Percentiles rank a stretch among this genome's conserved stretches.
These are phyloP conservation scores for Patellaria atrata DNA, from an alignment of 495 filamentous ascomycete species.

Conservation along the genomic window DNA sequence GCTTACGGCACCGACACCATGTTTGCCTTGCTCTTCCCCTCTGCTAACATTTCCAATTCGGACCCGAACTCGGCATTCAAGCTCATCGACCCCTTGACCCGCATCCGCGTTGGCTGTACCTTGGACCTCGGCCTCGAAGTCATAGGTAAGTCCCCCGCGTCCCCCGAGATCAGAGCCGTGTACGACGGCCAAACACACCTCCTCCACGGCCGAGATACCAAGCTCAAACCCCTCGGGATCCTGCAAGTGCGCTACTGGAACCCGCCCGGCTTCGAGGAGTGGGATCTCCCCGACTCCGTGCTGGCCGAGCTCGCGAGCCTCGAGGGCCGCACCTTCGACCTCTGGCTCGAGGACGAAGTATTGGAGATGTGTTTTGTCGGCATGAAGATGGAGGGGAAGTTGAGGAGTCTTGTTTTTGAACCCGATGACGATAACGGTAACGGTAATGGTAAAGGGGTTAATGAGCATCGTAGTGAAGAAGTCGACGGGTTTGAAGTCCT, in stretches of 20 bases:
- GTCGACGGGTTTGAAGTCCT: not conserved
- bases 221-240: constrained; percentile 24
- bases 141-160: constrained; percentile 30
- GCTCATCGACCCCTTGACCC: constrained; percentile 5
- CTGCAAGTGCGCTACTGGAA: constrained; percentile 23
- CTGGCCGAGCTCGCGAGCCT: constrained; percentile 9
- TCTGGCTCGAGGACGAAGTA: constrained; percentile 53
- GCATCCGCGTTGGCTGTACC: constrained; percentile 25
- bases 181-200: constrained; percentile 27
- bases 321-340: constrained; percentile 34
- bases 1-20: constrained; percentile 24
- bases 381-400: constrained; percentile 55
- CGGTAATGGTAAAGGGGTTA: not conserved
- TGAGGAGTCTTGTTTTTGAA: too few species aligned
- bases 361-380: constrained; percentile 50
- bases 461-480: not conserved
- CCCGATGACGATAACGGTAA: constrained; percentile 25
- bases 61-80: too few species aligned
- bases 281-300: constrained; percentile 21
- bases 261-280: constrained; percentile 15
- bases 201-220: constrained; percentile 1
- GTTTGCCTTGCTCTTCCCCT: constrained; percentile 4
- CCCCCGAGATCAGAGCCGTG: constrained; percentile 27
- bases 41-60: constrained; percentile 1
- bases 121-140: constrained; percentile 45